These are phyloP conservation scores for Nematocida displodere DNA, from an alignment of 371 early-diverging fungal genomes.

Conservation along the genomic window DNA sequence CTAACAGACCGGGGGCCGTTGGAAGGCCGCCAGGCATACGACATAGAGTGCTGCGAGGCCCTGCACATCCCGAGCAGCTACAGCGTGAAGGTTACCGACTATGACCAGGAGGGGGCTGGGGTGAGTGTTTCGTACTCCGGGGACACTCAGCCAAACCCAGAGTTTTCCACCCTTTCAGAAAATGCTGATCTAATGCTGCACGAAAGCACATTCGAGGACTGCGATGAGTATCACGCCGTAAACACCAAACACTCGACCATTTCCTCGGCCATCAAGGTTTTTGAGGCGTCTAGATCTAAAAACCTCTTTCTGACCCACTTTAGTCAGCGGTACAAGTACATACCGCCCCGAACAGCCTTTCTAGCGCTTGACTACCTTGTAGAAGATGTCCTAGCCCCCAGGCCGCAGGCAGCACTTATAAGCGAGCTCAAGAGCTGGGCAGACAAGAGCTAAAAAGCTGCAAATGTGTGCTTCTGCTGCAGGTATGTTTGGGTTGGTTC, in stretches of 20 bases:
- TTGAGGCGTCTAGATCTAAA: slow-evolving; percentile 72
- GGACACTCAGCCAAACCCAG: slow-evolving; percentile 80
- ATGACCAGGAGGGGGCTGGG: background rate
- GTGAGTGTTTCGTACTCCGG: slow-evolving; percentile 72
- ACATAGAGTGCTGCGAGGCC: slow-evolving; percentile 19
- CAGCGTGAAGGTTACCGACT: background rate
- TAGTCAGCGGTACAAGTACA: slow-evolving; percentile 77
- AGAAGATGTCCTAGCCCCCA: too few relatives aligned
- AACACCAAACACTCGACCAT: slow-evolving; percentile 80
- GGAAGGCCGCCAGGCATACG: background rate
- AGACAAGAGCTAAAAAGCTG: background rate
- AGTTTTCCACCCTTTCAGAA: slow-evolving; percentile 70
- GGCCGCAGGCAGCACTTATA: background rate
- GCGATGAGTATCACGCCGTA: slow-evolving; percentile 72
- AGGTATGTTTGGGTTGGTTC: too few relatives aligned
- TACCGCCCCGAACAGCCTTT: background rate
- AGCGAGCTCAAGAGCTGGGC: background rate
- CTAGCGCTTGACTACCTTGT: slow-evolving; percentile 26
- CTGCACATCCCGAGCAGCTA: slow-evolving; percentile 57
- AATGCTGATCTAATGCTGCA: slow-evolving; percentile 74
- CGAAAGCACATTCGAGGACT: slow-evolving; percentile 86
- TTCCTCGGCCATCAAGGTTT: slow-evolving; percentile 75
- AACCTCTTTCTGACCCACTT: slow-evolving; percentile 85
- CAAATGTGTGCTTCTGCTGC: too few relatives aligned
- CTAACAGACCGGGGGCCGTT: background rate